Percentiles rank a stretch among this genome's conserved stretches.
phyloP scores from a whole-genome alignment of 1,284 basidiomycete species.

The Tilletia caries region DNA sequence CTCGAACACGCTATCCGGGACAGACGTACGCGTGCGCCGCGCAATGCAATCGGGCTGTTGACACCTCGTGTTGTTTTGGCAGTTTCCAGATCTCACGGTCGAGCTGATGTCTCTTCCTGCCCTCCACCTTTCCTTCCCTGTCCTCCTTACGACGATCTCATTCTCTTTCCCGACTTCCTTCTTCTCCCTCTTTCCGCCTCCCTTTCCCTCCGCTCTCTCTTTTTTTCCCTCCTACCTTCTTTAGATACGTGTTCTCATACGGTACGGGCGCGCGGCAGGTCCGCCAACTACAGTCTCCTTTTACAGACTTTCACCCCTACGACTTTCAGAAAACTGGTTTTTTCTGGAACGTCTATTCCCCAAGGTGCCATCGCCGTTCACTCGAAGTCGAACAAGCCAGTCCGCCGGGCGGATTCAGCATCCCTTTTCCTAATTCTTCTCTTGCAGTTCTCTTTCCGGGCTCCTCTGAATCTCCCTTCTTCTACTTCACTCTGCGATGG shows the following conservation, averaged over 20 bases:
- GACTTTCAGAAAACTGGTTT: no score
- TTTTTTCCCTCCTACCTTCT: not conserved
- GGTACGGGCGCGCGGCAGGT: not conserved
- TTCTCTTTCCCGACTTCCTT: not conserved
- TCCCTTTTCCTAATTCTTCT: not conserved
- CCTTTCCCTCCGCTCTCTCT: not conserved
- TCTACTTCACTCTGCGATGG: not conserved
- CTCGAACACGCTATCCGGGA: no score
- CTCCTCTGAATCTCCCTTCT: not conserved
- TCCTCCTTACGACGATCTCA: not conserved
- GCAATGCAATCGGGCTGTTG: no score
- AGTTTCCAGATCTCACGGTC: no score
- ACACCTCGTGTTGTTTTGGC: no score
- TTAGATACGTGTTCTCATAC: not conserved
- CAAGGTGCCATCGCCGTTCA: no score
- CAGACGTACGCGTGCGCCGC: no score
- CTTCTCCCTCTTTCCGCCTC: not conserved
- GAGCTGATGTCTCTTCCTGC: not conserved
- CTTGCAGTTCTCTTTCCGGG: not conserved
- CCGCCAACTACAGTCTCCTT: not conserved
- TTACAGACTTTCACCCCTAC: not conserved
- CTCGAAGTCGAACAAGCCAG: no score
- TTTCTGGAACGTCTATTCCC: no score
- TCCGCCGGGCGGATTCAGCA: not conserved
- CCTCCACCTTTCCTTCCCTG: not conserved